Evolutionary conservation across 148 eudicot species (phyloP).

Genomic region (Rhododendron ovatum): DNA sequence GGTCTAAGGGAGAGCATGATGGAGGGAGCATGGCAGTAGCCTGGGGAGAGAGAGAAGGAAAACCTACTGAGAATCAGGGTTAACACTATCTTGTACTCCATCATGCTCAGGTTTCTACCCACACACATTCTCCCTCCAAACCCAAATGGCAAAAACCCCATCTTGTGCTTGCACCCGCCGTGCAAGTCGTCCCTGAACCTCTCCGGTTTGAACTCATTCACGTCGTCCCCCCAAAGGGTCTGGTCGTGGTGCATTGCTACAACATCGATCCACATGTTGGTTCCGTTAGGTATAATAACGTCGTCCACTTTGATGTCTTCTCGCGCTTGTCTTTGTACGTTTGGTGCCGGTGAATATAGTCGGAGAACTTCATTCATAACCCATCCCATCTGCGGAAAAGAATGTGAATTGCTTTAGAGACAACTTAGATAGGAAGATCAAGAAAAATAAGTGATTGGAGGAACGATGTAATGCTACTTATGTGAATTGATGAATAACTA

Average conservation of each 20-base stretch:
- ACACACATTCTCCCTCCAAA: constrained; percentile 95
- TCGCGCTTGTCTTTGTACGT: constrained; percentile 39
- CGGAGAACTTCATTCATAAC: constrained; percentile 83
- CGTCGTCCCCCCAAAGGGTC: constrained; percentile 71
- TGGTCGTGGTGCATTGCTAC: constrained; percentile 83
- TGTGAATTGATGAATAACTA: background rate
- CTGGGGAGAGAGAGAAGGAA: constrained; percentile 56
- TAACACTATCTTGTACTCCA: constrained; percentile 79
- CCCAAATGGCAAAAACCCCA: constrained; percentile 91
- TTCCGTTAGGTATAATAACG: constrained; percentile 12
- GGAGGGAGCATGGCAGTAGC: constrained; percentile 59
- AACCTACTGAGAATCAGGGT: constrained; percentile 46
- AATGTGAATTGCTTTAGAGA: too few species aligned
- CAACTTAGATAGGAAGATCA: background rate
- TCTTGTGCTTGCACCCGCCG: constrained; percentile 75
- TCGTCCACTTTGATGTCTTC: constrained; percentile 17
- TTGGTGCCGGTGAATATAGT: constrained; percentile 80
- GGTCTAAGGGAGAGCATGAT: constrained; percentile 74
- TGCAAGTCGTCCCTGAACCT: constrained; percentile 48
- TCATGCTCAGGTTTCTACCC: constrained; percentile 54
- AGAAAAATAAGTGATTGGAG: too few species aligned
- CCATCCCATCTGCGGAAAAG: constrained; percentile 82
- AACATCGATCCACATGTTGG: constrained; percentile 81
- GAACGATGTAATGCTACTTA: background rate
- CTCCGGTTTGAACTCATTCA: constrained; percentile 66